A percentile compares a stretch with the other conserved stretches of the same genome.
These are phyloP conservation scores for Suhomyces taliae DNA, from an alignment of 1,139 yeast species.

Conservation along the genomic window DNA sequence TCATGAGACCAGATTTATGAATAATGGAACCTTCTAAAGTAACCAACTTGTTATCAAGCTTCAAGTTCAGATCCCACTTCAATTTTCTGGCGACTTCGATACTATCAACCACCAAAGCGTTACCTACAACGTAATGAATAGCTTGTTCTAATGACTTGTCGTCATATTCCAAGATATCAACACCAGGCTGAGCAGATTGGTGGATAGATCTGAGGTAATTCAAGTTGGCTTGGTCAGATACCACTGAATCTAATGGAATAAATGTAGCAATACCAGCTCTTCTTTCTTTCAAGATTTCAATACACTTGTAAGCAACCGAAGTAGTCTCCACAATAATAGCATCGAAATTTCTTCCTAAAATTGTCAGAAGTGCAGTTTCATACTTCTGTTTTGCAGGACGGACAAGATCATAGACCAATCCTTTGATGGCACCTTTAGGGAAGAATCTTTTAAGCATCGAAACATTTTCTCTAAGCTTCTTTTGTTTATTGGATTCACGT, in stretches of 20 bases:
- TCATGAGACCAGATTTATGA: conserved; percentile 85
- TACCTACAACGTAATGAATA: conserved; percentile 76
- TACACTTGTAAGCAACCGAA: conserved; percentile 77
- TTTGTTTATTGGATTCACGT: conserved; percentile 73
- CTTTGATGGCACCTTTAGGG: conserved; percentile 72
- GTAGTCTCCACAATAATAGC: conserved; percentile 80
- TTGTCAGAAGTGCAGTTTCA: conserved; percentile 74
- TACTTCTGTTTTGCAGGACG: conserved; percentile 76
- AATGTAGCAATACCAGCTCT: conserved; percentile 84
- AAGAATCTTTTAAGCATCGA: conserved; percentile 64
- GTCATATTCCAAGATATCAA: conserved; percentile 75
- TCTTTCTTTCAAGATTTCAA: conserved; percentile 80
- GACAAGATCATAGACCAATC: conserved; percentile 76
- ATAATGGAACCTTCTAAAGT: conserved; percentile 84
- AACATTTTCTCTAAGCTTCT: conserved; percentile 69
- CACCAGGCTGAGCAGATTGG: conserved; percentile 57
- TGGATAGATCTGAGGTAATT: conserved; percentile 60
- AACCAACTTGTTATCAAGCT: conserved; percentile 67
- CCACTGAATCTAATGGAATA: conserved; percentile 80
- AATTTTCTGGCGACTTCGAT: conserved; percentile 67
- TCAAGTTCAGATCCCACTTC: conserved; percentile 57
- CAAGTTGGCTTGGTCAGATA: conserved; percentile 52
- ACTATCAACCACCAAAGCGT: conserved; percentile 76
- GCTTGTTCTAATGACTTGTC: conserved; percentile 69
- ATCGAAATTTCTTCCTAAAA: conserved; percentile 78